Percentiles rank a stretch among this genome's conserved stretches.
Conservation (phyloP, 2,329 filamentous ascomycete species). For the Chrysoporthe cubensis region DNA sequence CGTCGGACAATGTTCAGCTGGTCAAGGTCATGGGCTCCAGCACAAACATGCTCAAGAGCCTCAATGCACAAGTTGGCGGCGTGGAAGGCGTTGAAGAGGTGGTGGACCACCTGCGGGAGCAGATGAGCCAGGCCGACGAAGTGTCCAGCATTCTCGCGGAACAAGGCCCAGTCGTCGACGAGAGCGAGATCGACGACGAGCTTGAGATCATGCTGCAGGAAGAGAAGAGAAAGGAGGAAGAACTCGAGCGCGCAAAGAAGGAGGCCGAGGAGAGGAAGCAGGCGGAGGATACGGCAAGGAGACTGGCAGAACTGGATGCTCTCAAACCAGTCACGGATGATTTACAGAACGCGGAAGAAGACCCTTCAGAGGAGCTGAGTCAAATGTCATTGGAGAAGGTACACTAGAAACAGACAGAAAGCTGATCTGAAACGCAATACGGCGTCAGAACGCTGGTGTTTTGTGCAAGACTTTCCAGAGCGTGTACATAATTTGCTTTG, state of each 20-base stretch:
- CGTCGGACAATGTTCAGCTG: slow-evolving; percentile 81
- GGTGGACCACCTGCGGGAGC: slow-evolving; percentile 74
- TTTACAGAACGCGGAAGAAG: slow-evolving; percentile 39
- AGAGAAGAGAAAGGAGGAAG: slow-evolving; percentile 54
- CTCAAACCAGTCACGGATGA: slow-evolving; percentile 41
- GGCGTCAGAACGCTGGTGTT: slow-evolving; percentile 4
- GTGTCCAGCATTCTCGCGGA: slow-evolving; percentile 78
- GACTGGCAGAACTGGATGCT: slow-evolving; percentile 53
- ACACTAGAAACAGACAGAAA: slow-evolving; percentile 30
- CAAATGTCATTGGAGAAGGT: slow-evolving; percentile 44
- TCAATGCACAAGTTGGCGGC: slow-evolving; percentile 80
- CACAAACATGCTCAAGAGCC: slow-evolving; percentile 68
- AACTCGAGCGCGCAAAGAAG: slow-evolving; percentile 55
- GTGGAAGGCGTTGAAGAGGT: slow-evolving; percentile 75
- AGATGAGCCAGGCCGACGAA: slow-evolving; percentile 84
- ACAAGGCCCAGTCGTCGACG: slow-evolving; percentile 65
- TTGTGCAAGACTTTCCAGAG: neutral
- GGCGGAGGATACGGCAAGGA: slow-evolving; percentile 37
- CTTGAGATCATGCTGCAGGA: slow-evolving; percentile 75
- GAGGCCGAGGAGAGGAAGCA: slow-evolving; percentile 46
- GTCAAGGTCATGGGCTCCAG: slow-evolving; percentile 82
- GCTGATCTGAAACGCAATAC: slow-evolving; percentile 23
- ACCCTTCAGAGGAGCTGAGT: slow-evolving; percentile 42
- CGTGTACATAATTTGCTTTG: neutral
- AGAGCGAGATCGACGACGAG: slow-evolving; percentile 85